Evolutionary conservation across 495 filamentous ascomycete species (phyloP).

Genomic region (Talaromyces thailandensis): DNA sequence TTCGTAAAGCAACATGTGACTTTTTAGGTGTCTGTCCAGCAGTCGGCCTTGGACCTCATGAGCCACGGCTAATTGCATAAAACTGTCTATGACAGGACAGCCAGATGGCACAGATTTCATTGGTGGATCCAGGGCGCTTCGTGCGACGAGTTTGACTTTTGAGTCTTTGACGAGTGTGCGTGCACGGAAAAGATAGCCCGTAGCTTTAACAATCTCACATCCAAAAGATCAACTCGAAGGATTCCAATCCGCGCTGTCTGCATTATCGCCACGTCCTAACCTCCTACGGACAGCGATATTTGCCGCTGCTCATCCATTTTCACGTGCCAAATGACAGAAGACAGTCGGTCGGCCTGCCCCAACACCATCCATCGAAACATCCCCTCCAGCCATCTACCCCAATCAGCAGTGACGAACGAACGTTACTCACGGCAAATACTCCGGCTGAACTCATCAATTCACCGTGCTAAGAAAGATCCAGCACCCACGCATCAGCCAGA

Average conservation of each 20-base stretch:
- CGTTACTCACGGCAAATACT: constrained; percentile 1
- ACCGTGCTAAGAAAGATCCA: background rate
- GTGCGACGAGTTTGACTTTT: background rate
- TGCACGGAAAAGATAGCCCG: background rate
- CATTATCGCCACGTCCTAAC: background rate
- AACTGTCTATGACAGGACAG: background rate
- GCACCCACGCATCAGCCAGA: background rate
- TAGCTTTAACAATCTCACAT: background rate
- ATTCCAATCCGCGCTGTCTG: background rate
- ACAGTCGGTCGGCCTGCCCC: background rate
- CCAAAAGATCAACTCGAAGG: background rate
- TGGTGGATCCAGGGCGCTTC: background rate
- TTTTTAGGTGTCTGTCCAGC: background rate
- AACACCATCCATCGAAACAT: background rate
- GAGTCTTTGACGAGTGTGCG: background rate
- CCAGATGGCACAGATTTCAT: background rate
- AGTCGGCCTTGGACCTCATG: too few relatives aligned
- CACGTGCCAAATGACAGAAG: background rate
- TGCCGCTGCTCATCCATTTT: background rate
- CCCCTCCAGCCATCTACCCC: background rate
- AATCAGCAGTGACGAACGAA: background rate
- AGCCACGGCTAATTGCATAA: background rate
- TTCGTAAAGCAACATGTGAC: background rate
- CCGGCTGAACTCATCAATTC: background rate
- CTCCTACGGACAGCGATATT: background rate